A percentile compares a stretch with the other conserved stretches of the same genome.
Conservation (phyloP, 2,329 filamentous ascomycete species). For the Aspergillus sergii region DNA sequence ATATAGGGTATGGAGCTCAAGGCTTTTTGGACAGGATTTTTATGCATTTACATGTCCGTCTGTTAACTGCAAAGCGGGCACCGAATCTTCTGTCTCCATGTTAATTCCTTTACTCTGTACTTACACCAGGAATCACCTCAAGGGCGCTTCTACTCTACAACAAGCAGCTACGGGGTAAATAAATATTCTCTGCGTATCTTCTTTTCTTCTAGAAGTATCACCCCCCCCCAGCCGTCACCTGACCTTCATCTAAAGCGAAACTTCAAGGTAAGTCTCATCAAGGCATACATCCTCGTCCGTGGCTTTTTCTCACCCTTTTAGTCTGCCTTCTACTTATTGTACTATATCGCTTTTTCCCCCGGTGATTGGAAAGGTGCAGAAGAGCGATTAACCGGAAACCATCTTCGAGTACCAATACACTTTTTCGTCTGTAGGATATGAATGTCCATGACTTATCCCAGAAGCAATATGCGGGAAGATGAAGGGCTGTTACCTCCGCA, state of each 20-base stretch:
- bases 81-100: neutral
- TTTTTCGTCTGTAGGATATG: slow-evolving; percentile 14
- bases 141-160: neutral
- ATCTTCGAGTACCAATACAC: neutral
- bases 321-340: neutral
- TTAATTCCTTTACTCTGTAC: neutral
- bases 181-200: neutral
- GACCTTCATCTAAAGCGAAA: neutral
- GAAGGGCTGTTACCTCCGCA: slow-evolving; percentile 44
- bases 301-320: neutral
- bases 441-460: slow-evolving; percentile 22
- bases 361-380: no score
- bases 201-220: neutral
- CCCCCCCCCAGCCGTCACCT: neutral
- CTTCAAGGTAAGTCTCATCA: neutral
- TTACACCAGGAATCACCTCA: neutral
- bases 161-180: neutral
- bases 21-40: neutral
- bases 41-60: neutral
- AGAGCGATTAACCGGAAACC: neutral
- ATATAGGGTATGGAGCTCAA: neutral
- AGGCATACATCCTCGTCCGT: neutral
- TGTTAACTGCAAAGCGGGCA: neutral
- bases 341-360: no score
- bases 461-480: slow-evolving; percentile 40